These are phyloP conservation scores for Tinospora cordifolia DNA, from an alignment of 164 flowering plant species.

Conservation along the genomic window DNA sequence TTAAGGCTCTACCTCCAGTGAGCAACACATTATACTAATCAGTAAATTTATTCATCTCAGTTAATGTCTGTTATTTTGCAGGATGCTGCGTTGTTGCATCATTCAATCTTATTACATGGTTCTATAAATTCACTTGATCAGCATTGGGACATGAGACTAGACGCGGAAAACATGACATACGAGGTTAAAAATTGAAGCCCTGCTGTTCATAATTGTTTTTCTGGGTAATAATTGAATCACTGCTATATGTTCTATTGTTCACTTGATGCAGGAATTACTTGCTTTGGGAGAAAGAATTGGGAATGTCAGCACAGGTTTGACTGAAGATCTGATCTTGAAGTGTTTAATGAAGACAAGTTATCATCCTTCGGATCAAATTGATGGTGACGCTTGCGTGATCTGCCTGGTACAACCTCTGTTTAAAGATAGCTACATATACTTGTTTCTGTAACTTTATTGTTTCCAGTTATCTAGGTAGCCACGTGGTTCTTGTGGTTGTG, in stretches of 20 bases:
- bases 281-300: conserved; percentile 68
- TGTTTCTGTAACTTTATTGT: too few relatives aligned
- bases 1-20: too few relatives aligned
- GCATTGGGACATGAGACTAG: conserved; percentile 58
- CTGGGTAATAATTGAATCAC: not conserved
- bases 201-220: not conserved
- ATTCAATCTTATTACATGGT: conserved; percentile 35
- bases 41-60: not conserved
- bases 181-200: conserved; percentile 30
- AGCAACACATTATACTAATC: not conserved
- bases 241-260: not conserved
- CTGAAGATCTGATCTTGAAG: conserved; percentile 38
- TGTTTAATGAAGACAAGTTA: conserved; percentile 36
- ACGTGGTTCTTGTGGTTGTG: too few relatives aligned
- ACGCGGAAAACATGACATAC: conserved; percentile 54
- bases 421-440: too few relatives aligned
- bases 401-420: conserved; percentile 42
- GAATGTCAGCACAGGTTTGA: conserved; percentile 53
- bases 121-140: conserved; percentile 41
- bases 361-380: conserved; percentile 26
- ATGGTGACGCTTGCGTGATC: conserved; percentile 41
- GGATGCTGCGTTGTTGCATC: conserved; percentile 45
- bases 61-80: conserved; percentile 18
- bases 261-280: conserved; percentile 49
- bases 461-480: too few relatives aligned